A percentile compares a stretch with the other conserved stretches of the same genome.
These are phyloP conservation scores for Eucalyptus sideroxylon DNA, from an alignment of 345 rosid genomes.

Conservation along the genomic window DNA sequence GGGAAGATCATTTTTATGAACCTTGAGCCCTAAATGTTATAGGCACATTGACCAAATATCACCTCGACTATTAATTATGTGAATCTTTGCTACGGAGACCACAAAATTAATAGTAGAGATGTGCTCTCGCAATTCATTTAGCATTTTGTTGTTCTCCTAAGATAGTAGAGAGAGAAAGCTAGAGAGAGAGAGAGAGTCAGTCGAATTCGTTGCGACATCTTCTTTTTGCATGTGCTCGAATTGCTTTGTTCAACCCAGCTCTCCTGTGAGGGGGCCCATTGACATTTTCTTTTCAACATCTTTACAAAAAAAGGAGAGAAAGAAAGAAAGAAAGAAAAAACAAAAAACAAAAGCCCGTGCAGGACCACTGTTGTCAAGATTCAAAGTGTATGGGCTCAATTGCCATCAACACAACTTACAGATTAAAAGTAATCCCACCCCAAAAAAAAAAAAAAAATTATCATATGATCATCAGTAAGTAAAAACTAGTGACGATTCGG, in stretches of 20 bases:
- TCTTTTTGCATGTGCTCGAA: not conserved
- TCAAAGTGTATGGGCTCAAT: not conserved
- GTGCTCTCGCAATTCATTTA: not conserved
- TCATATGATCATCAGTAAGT: fast-evolving
- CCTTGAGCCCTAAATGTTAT: not conserved
- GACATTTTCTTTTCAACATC: not conserved
- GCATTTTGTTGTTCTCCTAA: not conserved
- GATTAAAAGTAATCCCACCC: not conserved
- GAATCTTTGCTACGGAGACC: not conserved
- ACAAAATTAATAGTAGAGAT: not conserved
- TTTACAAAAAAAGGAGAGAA: too few relatives aligned
- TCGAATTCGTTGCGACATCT: not conserved
- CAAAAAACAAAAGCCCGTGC: not conserved
- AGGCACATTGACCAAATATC: not conserved
- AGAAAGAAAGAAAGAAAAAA: too few relatives aligned
- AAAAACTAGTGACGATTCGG: not conserved
- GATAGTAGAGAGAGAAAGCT: not conserved
- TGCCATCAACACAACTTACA: not conserved
- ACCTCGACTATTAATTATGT: too few relatives aligned
- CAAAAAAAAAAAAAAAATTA: too few relatives aligned
- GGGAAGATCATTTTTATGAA: not conserved
- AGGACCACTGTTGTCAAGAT: not conserved
- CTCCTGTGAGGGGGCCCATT: not conserved
- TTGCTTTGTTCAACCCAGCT: not conserved
- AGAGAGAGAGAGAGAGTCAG: not conserved